These are phyloP conservation scores for Nothopassalora personata DNA, from an alignment of 2,329 filamentous ascomycete genomes.

Conservation along the genomic window DNA sequence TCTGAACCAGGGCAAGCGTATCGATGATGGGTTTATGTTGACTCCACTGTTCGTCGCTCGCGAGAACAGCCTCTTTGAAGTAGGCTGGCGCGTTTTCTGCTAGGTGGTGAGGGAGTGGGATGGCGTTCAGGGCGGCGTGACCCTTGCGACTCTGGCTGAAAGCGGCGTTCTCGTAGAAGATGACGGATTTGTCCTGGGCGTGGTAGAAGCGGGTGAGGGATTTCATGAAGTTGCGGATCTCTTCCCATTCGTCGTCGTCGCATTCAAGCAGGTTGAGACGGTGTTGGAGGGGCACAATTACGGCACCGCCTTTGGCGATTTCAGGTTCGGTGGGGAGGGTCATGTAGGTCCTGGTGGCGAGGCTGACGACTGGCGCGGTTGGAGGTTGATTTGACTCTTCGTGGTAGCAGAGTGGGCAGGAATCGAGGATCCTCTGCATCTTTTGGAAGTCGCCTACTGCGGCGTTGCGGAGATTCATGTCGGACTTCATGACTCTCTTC, in stretches of 20 bases:
- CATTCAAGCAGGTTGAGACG: constrained; percentile 89
- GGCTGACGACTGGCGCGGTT: constrained; percentile 75
- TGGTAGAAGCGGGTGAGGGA: constrained; percentile 89
- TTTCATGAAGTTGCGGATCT: constrained; percentile 99
- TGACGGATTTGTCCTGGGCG: constrained; percentile 80
- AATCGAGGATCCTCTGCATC: constrained; percentile 78
- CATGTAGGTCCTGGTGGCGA: constrained; percentile 80
- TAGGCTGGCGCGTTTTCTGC: constrained; percentile 89
- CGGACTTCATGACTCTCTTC: constrained; percentile 78
- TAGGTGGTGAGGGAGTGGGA: constrained; percentile 86
- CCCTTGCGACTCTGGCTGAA: constrained; percentile 63
- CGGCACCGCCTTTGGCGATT: constrained; percentile 72
- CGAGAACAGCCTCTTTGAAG: constrained; percentile 89
- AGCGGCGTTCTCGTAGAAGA: constrained; percentile 98
- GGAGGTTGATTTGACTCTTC: constrained; percentile 71
- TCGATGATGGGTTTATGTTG: constrained; percentile 95
- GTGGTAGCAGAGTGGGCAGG: constrained; percentile 85
- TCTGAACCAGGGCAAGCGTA: constrained; percentile 58
- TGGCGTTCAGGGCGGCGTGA: constrained; percentile 79
- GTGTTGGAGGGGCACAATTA: constrained; percentile 85
- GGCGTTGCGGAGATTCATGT: constrained; percentile 78
- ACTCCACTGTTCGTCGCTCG: constrained; percentile 85
- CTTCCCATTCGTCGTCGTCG: constrained; percentile 98
- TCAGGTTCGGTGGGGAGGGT: constrained; percentile 89
- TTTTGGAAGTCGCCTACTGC: constrained; percentile 87